Evolutionary conservation across 306 rosid genomes (phyloP).

Genomic region (Arachis hypogaea): DNA sequence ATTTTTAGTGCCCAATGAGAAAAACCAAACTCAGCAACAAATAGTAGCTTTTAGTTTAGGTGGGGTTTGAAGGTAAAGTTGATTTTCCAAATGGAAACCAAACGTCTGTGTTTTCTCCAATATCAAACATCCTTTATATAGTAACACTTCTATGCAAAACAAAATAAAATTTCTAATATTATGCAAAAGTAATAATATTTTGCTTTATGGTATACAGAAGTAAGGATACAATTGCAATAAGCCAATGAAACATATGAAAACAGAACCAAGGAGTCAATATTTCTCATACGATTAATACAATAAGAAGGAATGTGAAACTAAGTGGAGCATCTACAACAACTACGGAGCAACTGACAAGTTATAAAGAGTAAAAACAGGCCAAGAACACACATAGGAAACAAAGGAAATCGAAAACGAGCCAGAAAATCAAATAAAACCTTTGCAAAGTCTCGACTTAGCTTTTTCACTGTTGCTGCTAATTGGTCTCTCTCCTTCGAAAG

Average conservation of each 20-base stretch:
- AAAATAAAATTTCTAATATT: conserved; percentile 25
- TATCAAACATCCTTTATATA: background rate
- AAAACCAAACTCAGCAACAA: no score
- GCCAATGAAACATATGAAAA: conserved; percentile 4
- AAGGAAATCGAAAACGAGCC: background rate
- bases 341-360: background rate
- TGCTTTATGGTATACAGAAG: conserved; percentile 11
- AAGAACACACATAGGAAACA: background rate
- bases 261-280: conserved; percentile 6
- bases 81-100: no score
- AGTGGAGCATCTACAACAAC: background rate
- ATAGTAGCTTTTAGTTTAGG: no score
- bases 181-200: conserved; percentile 10
- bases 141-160: background rate
- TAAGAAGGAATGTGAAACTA: background rate
- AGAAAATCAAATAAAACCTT: conserved; percentile 56
- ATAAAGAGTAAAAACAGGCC: background rate
- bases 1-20: no score
- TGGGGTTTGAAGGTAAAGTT: no score
- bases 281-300: conserved; percentile 1
- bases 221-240: conserved; percentile 18
- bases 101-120: no score
- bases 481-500: conserved; percentile 80
- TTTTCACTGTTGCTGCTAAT: conserved; percentile 66
- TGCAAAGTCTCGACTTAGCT: conserved; percentile 81